Conservation (phyloP, 306 rosid genomes). For the Astragalus membranaceus region DNA sequence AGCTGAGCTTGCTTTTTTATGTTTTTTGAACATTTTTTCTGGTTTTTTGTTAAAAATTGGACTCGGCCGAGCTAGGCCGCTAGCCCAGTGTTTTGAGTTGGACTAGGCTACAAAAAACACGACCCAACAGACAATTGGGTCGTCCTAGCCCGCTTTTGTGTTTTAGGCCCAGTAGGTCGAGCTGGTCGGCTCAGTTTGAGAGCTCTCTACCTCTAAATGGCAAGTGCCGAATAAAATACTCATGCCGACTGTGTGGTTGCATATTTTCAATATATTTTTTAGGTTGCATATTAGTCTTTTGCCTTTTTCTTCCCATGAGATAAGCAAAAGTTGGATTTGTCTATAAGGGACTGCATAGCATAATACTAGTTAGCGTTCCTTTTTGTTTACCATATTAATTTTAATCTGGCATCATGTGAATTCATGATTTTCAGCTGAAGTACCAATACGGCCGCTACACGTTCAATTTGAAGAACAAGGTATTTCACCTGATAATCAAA, state of each 20-base stretch:
- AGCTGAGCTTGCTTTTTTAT: too few relatives aligned
- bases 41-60: too few relatives aligned
- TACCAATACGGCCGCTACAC: conserved; percentile 39
- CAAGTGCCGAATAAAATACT: not conserved
- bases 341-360: not conserved
- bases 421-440: conserved; percentile 47
- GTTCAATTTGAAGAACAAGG: conserved; percentile 65
- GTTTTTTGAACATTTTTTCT: too few relatives aligned
- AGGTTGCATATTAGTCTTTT: not conserved
- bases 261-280: not conserved
- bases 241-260: not conserved
- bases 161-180: too few relatives aligned
- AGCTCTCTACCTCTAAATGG: too few relatives aligned
- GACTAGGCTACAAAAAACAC: too few relatives aligned
- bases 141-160: too few relatives aligned
- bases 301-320: not conserved
- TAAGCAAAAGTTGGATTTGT: not conserved
- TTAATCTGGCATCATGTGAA: conserved; percentile 16
- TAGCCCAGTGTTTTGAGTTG: too few relatives aligned
- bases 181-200: too few relatives aligned
- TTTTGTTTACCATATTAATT: not conserved
- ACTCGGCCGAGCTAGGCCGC: too few relatives aligned
- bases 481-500: conserved; percentile 35
- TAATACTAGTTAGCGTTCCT: not conserved
- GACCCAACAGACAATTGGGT: too few relatives aligned